Evolutionary conservation across 306 rosid species (phyloP).

Genomic region (Notholithocarpus densiflorus): DNA sequence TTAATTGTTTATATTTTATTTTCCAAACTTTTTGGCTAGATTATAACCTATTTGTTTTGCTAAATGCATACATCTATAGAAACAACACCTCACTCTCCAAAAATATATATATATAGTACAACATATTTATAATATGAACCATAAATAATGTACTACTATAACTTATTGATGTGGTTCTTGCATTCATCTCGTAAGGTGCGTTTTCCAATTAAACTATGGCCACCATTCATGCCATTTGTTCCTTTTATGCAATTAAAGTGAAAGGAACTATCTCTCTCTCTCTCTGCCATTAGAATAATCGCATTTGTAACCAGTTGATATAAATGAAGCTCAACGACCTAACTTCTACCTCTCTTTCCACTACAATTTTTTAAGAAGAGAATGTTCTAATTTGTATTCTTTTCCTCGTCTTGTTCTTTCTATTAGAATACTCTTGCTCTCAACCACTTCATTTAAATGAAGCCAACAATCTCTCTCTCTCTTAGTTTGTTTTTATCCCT

Average conservation of each 20-base stretch:
- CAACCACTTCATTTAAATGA: constrained; percentile 34
- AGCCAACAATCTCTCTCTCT: neutral
- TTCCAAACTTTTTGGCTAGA: too few relatives aligned
- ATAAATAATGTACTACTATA: neutral
- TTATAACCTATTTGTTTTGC: too few relatives aligned
- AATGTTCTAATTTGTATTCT: constrained; percentile 14
- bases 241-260: neutral
- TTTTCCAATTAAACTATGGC: neutral
- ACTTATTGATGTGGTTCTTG: neutral
- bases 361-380: constrained; percentile 17
- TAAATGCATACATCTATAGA: too few relatives aligned
- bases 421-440: constrained; percentile 20
- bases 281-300: constrained; percentile 22
- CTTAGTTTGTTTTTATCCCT: neutral
- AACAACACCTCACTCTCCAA: too few relatives aligned
- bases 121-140: neutral
- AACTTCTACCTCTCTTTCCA: constrained; percentile 6
- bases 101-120: too few relatives aligned
- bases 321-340: constrained; percentile 34
- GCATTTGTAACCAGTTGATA: constrained; percentile 29
- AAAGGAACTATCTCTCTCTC: neutral
- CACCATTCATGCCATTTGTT: constrained; percentile 7
- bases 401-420: constrained; percentile 4
- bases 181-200: neutral
- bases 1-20: too few relatives aligned